phyloP scores from a whole-genome alignment of 1,284 basidiomycete genomes.

The Phlebopus sp. region DNA sequence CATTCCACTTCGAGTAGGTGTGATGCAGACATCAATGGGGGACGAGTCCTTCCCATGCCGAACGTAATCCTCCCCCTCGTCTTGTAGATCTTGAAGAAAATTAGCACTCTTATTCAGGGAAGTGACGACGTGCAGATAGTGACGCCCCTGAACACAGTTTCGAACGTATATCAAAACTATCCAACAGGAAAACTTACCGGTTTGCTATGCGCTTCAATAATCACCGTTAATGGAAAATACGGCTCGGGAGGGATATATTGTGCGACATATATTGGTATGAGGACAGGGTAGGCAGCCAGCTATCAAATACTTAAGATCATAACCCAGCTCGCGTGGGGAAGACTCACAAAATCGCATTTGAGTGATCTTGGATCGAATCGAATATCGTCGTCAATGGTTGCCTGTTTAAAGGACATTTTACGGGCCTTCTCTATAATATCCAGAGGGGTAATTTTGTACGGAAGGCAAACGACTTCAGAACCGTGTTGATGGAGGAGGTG shows the following conservation, averaged over 20 bases:
- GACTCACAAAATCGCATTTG: constrained; percentile 32
- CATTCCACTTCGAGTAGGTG: constrained; percentile 16
- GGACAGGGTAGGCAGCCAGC: constrained; percentile 42
- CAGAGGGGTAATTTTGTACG: constrained; percentile 34
- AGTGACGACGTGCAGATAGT: constrained; percentile 29
- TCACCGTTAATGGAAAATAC: constrained; percentile 32
- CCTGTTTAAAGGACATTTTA: constrained; percentile 22
- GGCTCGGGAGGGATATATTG: constrained; percentile 29
- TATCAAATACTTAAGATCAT: constrained; percentile 17
- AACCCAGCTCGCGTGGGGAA: background rate
- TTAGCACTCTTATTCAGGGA: constrained; percentile 13
- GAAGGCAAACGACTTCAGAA: constrained; percentile 35
- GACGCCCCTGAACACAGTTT: constrained; percentile 18
- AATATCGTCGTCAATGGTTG: constrained; percentile 24
- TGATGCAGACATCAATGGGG: constrained; percentile 17
- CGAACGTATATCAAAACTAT: background rate
- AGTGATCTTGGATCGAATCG: constrained; percentile 35
- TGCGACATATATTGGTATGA: constrained; percentile 40
- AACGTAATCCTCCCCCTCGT: constrained; percentile 28
- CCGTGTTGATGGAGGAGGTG: constrained; percentile 34
- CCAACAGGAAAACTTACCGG: constrained; percentile 22
- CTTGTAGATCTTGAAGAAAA: constrained; percentile 27
- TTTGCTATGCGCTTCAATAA: constrained; percentile 32
- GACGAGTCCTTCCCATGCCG: constrained; percentile 16
- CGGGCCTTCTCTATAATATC: constrained; percentile 26